phyloP scores from a whole-genome alignment of 345 rosid genomes.

The Moricandia arvensis region DNA sequence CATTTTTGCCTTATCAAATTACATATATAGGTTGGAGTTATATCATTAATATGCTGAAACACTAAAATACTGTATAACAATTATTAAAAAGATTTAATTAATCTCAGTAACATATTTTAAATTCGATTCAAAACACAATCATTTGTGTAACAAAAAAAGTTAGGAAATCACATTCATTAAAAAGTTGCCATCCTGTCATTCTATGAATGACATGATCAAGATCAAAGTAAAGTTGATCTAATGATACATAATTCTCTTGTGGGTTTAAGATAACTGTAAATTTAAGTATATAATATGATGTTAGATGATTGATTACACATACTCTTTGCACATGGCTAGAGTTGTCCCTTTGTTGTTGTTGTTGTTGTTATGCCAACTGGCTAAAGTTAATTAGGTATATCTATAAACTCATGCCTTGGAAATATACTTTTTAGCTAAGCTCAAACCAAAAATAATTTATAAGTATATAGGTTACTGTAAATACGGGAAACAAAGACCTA shows the following conservation, averaged over 20 bases:
- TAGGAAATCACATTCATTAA: not conserved
- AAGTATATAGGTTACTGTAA: not conserved
- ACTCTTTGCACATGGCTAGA: constrained; percentile 29
- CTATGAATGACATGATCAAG: not conserved
- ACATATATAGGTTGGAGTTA: not conserved
- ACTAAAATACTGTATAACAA: not conserved
- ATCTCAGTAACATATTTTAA: not conserved
- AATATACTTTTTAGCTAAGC: not conserved
- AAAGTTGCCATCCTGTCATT: constrained; percentile 18
- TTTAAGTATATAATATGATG: not conserved
- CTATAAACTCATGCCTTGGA: not conserved
- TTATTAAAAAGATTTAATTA: not conserved
- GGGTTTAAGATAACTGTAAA: constrained; percentile 1
- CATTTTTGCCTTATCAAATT: not conserved
- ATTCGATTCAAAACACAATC: not conserved
- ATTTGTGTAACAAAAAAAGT: not conserved
- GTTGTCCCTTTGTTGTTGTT: constrained; percentile 3
- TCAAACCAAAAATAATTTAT: not conserved
- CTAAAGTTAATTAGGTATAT: constrained; percentile 4
- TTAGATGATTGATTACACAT: constrained; percentile 16
- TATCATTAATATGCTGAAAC: not conserved
- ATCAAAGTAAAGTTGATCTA: not conserved
- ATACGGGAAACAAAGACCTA: constrained; percentile 6
- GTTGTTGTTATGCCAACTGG: constrained; percentile 23
- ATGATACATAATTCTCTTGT: not conserved